A percentile compares a stretch with the other conserved stretches of the same genome.
phyloP scores from a whole-genome alignment of 83 land plant species.

The Diphasiastrum complanatum region DNA sequence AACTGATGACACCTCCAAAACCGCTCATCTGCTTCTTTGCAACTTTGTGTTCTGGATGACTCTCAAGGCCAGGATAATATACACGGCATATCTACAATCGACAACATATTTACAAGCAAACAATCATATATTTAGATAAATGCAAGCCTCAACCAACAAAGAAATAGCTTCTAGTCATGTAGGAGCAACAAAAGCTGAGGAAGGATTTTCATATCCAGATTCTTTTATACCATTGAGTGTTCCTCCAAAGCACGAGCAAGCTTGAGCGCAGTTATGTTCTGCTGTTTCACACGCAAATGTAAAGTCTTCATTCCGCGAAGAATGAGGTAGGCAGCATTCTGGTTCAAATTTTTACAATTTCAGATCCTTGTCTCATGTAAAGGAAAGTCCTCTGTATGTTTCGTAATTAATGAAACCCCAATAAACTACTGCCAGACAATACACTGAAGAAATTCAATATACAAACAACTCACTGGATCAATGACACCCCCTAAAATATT shows the following conservation, averaged over 20 bases:
- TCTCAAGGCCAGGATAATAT: constrained; percentile 91
- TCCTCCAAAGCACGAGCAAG: constrained; percentile 87
- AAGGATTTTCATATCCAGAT: not conserved
- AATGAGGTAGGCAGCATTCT: constrained; percentile 92
- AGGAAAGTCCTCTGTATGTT: too few species aligned
- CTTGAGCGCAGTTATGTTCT: constrained; percentile 73
- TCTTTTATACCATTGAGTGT: constrained; percentile 72
- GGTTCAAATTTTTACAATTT: not conserved
- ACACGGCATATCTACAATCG: constrained; percentile 69
- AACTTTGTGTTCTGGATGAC: constrained; percentile 94
- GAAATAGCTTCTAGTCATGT: not conserved
- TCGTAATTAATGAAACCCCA: not conserved
- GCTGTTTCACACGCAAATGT: constrained; percentile 91
- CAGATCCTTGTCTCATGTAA: not conserved
- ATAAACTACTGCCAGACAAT: not conserved
- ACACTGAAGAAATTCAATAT: not conserved
- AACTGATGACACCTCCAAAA: constrained; percentile 97
- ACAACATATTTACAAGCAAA: too few species aligned
- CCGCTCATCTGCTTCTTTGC: constrained; percentile 92
- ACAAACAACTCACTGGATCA: constrained; percentile 63
- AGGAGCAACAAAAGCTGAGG: not conserved
- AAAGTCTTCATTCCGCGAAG: constrained; percentile 94
- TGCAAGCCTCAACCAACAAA: not conserved
- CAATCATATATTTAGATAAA: not conserved
- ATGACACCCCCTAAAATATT: constrained; percentile 84